Percentiles rank a stretch among this genome's conserved stretches.
Evolutionary conservation across 768 basidiomycete genomes (phyloP).

Genomic region (Tulasnella sp.): DNA sequence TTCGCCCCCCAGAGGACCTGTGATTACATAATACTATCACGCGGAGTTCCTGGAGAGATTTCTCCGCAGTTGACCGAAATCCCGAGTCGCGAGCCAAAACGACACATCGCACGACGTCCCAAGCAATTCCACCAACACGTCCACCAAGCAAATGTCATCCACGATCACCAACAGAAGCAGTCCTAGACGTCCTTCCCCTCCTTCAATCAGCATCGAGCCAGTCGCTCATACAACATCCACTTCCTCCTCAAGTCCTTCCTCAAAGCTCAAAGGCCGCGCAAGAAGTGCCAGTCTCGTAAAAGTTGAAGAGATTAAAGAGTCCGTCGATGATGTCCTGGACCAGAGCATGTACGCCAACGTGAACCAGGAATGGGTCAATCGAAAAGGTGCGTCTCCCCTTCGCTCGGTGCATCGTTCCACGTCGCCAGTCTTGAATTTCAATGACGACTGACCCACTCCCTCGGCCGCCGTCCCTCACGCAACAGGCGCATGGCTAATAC

Average conservation of each 20-base stretch:
- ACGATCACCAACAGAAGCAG: slow-evolving; percentile 21
- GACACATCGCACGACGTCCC: slow-evolving; percentile 12
- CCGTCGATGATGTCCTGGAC: slow-evolving; percentile 75
- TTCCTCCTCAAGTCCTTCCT: slow-evolving; percentile 21
- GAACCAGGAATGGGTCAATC: slow-evolving; percentile 93
- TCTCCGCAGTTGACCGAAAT: neutral
- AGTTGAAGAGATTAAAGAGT: slow-evolving; percentile 77
- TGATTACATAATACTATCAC: slow-evolving; percentile 11
- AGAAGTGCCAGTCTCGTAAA: slow-evolving; percentile 79
- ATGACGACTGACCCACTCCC: slow-evolving; percentile 19
- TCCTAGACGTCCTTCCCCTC: slow-evolving; percentile 20
- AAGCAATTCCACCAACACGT: slow-evolving; percentile 7
- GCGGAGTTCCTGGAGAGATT: slow-evolving; percentile 9
- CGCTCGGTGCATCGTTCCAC: neutral
- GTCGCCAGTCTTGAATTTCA: slow-evolving; percentile 4
- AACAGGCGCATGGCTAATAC: slow-evolving; percentile 96
- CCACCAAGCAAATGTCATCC: neutral
- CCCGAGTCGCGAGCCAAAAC: slow-evolving; percentile 1
- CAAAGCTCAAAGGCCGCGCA: slow-evolving; percentile 49
- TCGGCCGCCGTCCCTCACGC: slow-evolving; percentile 17
- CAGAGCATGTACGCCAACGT: slow-evolving; percentile 79
- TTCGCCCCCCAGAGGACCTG: neutral
- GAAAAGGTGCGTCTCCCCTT: slow-evolving; percentile 62
- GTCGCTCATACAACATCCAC: slow-evolving; percentile 28
- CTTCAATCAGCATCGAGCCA: slow-evolving; percentile 32